Base-by-base conservation (phyloP, 352 stramenopile genomes). In the Ophiocytium majus region DNA sequence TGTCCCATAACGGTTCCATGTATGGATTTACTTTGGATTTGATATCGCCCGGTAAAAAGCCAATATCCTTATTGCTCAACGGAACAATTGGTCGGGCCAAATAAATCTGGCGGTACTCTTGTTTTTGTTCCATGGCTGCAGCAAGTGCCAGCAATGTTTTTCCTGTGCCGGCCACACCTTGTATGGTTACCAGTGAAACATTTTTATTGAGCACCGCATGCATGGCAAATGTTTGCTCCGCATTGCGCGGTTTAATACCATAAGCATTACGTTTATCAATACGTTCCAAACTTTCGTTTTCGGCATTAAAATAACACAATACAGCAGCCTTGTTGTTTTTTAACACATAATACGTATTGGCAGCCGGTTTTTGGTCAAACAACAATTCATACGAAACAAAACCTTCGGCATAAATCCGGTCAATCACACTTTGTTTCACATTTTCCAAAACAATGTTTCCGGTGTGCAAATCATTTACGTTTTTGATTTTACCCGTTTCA, bases 401-500 rank as follows among this genome's bases (percentile, higher is more conserved):
- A 23, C 57, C 57, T 71, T 71, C 28, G 23, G 57, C 28, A 28
- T 71, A 71, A 28, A 71, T 71, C 19, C 19, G 19, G 28, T 71
- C 28, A 71, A 71, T 71, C 19, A 71, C 19, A 71, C 57, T 71
- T 23, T 23, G 19, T 71, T 71, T 71, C 23, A 71, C 28, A 28
- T 71, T 71, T 28, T 71, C 57, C n/a, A n/a, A n/a, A n/a, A n/a
- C n/a, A 71, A 28, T 23, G 28, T 71, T 71, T 23, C 57, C 57
- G 19, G 57, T 71, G 57, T 71, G 28, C 28, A 71, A 71, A 23
- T 71, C 57, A 28, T 71, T 28, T 71, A 71, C 57, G 19, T 23
- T 23, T 71, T 71, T 71, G 28, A 71, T 71, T 71, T 71, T 71
- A 71, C 57, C 57, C 19, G 57, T 71, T 71, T 71, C 57, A 28